These are phyloP conservation scores for Cryptosporidium ryanae DNA, from an alignment of 169 alveolate genomes.

Conservation along the genomic window DNA sequence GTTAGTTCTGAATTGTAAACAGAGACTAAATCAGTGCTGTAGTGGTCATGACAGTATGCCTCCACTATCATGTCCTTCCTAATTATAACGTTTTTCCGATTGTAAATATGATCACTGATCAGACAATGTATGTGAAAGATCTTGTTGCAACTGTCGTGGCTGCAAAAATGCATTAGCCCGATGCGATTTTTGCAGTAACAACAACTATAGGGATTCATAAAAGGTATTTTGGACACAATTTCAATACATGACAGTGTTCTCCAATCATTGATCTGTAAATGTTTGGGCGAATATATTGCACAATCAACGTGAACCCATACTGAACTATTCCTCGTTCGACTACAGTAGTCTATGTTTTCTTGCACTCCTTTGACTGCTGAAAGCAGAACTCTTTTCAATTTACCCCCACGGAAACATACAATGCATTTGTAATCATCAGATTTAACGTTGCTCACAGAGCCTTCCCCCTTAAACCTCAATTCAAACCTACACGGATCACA, in stretches of 20 bases:
- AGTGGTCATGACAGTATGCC: background rate
- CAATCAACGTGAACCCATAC: constrained; percentile 71
- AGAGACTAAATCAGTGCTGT: background rate
- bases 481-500: constrained; percentile 68
- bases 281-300: constrained; percentile 57
- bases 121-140: constrained; percentile 40
- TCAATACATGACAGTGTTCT: constrained; percentile 35
- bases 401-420: constrained; percentile 18
- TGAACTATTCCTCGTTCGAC: background rate
- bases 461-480: constrained; percentile 12
- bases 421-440: constrained; percentile 17
- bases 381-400: constrained; percentile 21
- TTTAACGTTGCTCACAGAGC: constrained; percentile 1
- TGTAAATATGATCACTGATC: background rate
- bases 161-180: constrained; percentile 22
- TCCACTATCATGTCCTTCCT: background rate
- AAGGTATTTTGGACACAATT: constrained; percentile 9
- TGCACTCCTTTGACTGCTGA: constrained; percentile 2
- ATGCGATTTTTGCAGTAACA: background rate
- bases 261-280: constrained; percentile 31
- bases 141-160: background rate
- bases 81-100: constrained; percentile 1
- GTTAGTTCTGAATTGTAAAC: background rate
- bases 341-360: background rate
- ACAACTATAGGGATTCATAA: constrained; percentile 1